Conservation (phyloP, 306 rosid species). For the Lathyrus tuberosus region DNA sequence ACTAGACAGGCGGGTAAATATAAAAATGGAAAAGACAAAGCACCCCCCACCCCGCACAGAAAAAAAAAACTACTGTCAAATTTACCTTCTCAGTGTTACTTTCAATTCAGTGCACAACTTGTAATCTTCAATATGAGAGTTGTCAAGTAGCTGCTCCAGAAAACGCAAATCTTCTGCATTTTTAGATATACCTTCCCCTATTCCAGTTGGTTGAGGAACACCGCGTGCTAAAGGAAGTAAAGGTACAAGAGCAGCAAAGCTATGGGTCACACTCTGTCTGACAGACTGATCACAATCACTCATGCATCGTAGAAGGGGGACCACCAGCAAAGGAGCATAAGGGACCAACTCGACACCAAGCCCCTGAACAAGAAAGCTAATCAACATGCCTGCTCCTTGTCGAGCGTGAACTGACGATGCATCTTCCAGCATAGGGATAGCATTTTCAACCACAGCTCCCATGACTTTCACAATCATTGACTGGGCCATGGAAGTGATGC, state of each 20-base stretch:
- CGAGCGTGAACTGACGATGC: conserved; percentile 79
- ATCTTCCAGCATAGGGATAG: conserved; percentile 91
- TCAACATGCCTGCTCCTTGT: conserved; percentile 96
- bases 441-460: conserved; percentile 83
- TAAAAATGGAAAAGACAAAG: conserved; percentile 5
- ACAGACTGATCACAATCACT: conserved; percentile 94
- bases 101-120: conserved; percentile 73
- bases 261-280: conserved; percentile 94
- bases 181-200: conserved; percentile 64
- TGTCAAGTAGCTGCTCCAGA: conserved; percentile 96
- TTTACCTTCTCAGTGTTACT: conserved; percentile 88
- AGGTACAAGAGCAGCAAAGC: conserved; percentile 99
- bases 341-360: conserved; percentile 84
- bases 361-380: conserved; percentile 95
- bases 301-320: conserved; percentile 96
- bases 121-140: conserved; percentile 93
- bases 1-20: background rate
- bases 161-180: conserved; percentile 81
- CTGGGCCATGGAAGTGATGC: conserved; percentile 96
- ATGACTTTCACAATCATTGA: conserved; percentile 79
- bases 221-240: conserved; percentile 97
- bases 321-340: conserved; percentile 92
- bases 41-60: background rate
- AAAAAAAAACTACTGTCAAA: background rate
- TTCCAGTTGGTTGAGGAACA: conserved; percentile 83